Conservation (phyloP, 2,329 filamentous ascomycete genomes). For the Cladosporium cucumerinum region DNA sequence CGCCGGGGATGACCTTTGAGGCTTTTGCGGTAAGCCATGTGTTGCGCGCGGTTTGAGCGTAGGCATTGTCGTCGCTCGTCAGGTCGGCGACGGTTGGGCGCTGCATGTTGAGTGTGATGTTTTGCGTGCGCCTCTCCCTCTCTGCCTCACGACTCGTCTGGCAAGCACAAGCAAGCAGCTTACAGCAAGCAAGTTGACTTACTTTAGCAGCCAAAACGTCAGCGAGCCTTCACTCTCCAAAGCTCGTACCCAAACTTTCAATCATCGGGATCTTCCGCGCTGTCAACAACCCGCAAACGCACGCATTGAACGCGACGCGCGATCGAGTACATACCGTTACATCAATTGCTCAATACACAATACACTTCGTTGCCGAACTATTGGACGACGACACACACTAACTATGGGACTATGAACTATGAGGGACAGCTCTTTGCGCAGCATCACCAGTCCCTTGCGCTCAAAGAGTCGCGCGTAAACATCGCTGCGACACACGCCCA, state of each 20-base stretch:
- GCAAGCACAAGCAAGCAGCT: slow-evolving; percentile 1
- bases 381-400: background rate
- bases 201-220: slow-evolving; percentile 5
- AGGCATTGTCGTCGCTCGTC: slow-evolving; percentile 60
- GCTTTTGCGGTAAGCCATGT: slow-evolving; percentile 73
- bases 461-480: background rate
- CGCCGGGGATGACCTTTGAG: slow-evolving; percentile 70
- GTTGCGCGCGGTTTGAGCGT: slow-evolving; percentile 70
- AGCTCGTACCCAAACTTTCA: slow-evolving; percentile 5
- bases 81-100: slow-evolving; percentile 66
- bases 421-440: slow-evolving; percentile 3
- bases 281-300: background rate
- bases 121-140: slow-evolving; percentile 5
- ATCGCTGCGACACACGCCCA: background rate
- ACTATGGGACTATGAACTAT: slow-evolving; percentile 9
- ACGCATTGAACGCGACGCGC: slow-evolving; percentile 1
- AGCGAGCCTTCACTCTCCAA: background rate
- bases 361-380: background rate
- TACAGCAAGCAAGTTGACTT: background rate
- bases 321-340: background rate
- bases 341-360: background rate
- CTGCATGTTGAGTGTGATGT: slow-evolving; percentile 27
- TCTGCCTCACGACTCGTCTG: background rate
- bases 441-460: background rate
- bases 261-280: background rate